Base-by-base conservation (phyloP, 2,329 filamentous ascomycete species). In the Magnaporthiopsis poae region DNA sequence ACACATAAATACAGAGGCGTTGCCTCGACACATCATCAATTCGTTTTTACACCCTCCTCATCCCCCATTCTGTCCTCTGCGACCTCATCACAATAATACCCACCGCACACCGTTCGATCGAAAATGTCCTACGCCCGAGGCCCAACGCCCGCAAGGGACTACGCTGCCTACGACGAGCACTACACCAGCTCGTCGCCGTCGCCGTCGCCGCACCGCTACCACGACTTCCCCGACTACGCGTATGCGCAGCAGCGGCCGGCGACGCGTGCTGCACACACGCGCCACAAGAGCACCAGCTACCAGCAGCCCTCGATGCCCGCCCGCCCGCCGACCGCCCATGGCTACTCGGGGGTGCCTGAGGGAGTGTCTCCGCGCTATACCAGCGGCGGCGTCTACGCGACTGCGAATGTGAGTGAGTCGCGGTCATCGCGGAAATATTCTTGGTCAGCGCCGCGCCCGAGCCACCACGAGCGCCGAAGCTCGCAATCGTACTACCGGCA, bases 321-420 rank as follows among this genome's bases (percentile, higher is more conserved):
- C 68, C 80, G 79, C 72, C 80, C 78, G 68, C 80, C 79, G 60
- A 78, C 80, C 68, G 84, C 61, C 15, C 61, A 63, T 7, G 29
- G 29, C 8, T 56, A 56, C 46, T n/a, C 46, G 21, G 46, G 21
- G 8, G 46, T 56, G 46, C 25, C 61, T 18, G 61, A 35, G 35
- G 61, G 35, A 39, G 33, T 85, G 74, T 87, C 84, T 69, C 84
- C 84, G 69, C 82, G 84, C 72, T 87, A 84, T 79, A 86, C 82
- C 75, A 86, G 84, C 80, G 81, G 80, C 74, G 84, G 84, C 76
- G 80, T 84, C 74, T 87, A 87, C 80, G 84, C 83, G 78, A 86
- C 84, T 78, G 84, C 83, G 79, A 84, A 86, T 86, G 84, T 87
- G 84, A 87, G 84, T 87, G 77, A 76, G 74, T 74, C 77, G 78